Conservation (phyloP, 106 monocot genomes). For the Dioscorea dumetorum region DNA sequence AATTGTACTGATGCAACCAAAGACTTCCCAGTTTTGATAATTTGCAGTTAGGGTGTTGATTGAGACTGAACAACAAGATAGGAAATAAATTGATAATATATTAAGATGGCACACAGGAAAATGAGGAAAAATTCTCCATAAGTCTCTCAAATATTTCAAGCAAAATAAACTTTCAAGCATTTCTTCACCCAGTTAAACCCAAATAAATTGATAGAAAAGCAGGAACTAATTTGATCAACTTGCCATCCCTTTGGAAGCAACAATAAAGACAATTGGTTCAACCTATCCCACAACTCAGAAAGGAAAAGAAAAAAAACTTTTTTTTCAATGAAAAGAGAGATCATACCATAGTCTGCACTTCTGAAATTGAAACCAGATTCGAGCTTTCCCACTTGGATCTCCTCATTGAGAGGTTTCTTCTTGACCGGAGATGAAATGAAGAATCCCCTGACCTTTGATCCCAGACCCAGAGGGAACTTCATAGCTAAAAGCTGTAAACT, state of each 20-base stretch:
- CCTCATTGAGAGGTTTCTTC: constrained; percentile 1
- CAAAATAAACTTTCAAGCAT: too few species aligned
- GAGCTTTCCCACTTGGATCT: constrained; percentile 1
- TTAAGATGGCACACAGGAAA: too few species aligned
- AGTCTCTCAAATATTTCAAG: too few species aligned
- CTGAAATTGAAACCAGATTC: background rate
- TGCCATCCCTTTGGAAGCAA: background rate
- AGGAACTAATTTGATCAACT: background rate
- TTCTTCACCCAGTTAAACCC: background rate
- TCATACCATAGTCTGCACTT: constrained; percentile 6
- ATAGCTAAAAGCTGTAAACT: background rate
- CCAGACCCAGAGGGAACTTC: constrained; percentile 1
- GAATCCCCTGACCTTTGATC: constrained; percentile 2
- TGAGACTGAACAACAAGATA: too few species aligned
- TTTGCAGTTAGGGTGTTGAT: too few species aligned
- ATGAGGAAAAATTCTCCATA: too few species aligned
- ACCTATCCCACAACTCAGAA: background rate
- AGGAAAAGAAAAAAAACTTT: too few species aligned
- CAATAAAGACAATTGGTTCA: background rate
- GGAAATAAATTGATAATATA: too few species aligned
- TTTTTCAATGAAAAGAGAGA: background rate
- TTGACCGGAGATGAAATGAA: background rate
- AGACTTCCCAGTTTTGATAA: too few species aligned
- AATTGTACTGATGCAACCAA: too few species aligned
- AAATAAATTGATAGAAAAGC: background rate